Base-by-base conservation (phyloP, 176 grass and related monocot species). In the Hyparrhenia diplandra region DNA sequence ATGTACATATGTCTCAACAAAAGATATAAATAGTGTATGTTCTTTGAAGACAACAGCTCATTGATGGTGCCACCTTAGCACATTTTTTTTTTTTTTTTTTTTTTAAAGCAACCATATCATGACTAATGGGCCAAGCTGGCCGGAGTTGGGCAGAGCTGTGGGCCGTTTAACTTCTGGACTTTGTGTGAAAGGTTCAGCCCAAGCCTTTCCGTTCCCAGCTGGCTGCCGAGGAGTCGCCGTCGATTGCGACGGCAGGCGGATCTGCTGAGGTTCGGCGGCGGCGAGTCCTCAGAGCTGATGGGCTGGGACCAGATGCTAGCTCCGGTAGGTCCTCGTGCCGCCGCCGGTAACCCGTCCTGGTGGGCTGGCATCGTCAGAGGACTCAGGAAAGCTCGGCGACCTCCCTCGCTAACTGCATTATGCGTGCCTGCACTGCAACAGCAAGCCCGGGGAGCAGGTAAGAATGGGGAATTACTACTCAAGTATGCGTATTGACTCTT, bases 291-390 rank as follows among this genome's bases (percentile, higher is more conserved):
- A 18, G 49, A 55, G 51, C 18, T 54, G 49, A 20, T 20, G 47
- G 1, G 82, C 70, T 80, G 84, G 43, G 45, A 17, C 45, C 45
- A 49, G 14, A 17, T 49, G 45, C 45, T 49, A 17, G 51, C 31
- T 75, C 11, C 10, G 10, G 1, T 14, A 17, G 12, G 51, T 21
- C 51, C 40, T 39, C 21, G 10, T 32, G 47, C 47, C 46, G 18
- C 80, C 82, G 67, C 65, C 69, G 72, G 64, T 67, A n/a, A n/a
- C n/a, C 77, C 10, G 59, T 43, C 63, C 60, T 17, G 47, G 93
- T 30, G 85, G 71, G 37, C 65, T 29, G 75, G 89, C 24, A 82
- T 85, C 52, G 68, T 87, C 20, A 74, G 85, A n/a, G n/a, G 35
- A 90, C 78, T 21, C 51, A 54, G 51, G 51, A 6, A 54, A 54